These are phyloP conservation scores for Quercus mongolica DNA, from an alignment of 306 rosid species.

Conservation along the genomic window DNA sequence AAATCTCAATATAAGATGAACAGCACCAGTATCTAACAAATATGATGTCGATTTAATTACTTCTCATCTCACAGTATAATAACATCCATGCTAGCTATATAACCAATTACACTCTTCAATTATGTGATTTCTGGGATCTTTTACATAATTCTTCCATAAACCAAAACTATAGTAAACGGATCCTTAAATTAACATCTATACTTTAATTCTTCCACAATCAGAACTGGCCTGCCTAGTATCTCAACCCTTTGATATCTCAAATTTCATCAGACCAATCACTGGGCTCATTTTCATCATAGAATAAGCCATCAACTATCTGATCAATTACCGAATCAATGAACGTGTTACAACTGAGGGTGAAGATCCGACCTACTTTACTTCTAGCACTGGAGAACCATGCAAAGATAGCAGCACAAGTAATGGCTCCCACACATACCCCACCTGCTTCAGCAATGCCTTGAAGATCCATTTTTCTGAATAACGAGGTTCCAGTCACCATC, in stretches of 20 bases:
- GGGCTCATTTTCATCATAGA: conserved; percentile 61
- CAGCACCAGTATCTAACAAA: background rate
- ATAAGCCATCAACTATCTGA: conserved; percentile 83
- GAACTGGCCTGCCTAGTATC: too few species aligned
- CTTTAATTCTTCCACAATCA: too few species aligned
- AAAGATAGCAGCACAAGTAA: conserved; percentile 55
- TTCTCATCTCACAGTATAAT: too few species aligned
- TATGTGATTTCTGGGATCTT: too few species aligned
- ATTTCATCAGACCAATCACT: conserved; percentile 60
- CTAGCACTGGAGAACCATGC: conserved; percentile 85
- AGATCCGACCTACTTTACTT: conserved; percentile 62
- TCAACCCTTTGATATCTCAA: conserved; percentile 8
- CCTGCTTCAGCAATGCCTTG: conserved; percentile 68
- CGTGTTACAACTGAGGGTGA: conserved; percentile 56
- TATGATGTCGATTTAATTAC: background rate
- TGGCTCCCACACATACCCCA: conserved; percentile 79
- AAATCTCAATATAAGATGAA: background rate
- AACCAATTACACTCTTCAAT: too few species aligned
- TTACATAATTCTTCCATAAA: too few species aligned
- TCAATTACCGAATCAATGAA: conserved; percentile 76
- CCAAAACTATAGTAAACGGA: too few species aligned
- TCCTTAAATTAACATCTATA: too few species aligned
- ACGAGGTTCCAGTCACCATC: conserved; percentile 69
- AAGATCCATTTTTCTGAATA: conserved; percentile 76
- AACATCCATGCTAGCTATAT: too few species aligned